phyloP scores from a whole-genome alignment of 2,329 filamentous ascomycete species.

The Helicocarpus griseus region DNA sequence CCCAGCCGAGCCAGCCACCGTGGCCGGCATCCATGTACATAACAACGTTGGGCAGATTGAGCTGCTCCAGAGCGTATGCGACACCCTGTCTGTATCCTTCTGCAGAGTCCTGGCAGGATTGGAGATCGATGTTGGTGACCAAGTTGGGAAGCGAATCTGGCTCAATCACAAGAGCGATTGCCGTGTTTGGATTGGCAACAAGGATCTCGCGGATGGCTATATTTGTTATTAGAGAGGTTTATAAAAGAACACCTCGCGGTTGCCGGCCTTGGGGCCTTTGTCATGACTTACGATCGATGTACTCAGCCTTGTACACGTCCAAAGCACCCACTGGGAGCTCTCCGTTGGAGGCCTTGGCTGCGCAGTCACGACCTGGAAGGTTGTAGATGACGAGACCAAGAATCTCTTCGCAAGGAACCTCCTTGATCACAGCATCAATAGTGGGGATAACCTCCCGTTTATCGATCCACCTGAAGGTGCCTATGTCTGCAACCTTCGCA shows the following conservation, averaged over 20 bases:
- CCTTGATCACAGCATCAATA: slow-evolving; percentile 19
- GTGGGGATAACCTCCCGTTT: slow-evolving; percentile 36
- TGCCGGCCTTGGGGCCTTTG: background rate
- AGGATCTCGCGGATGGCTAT: slow-evolving; percentile 41
- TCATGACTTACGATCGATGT: slow-evolving; percentile 36
- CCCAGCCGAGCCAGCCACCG: slow-evolving; percentile 56
- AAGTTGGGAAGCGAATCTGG: slow-evolving; percentile 55
- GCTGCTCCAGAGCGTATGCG: slow-evolving; percentile 27
- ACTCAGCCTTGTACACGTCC: slow-evolving; percentile 41
- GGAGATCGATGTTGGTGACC: slow-evolving; percentile 49
- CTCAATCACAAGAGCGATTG: slow-evolving; percentile 46
- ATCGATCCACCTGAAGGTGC: slow-evolving; percentile 46
- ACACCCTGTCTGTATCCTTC: slow-evolving; percentile 43
- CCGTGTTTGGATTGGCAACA: slow-evolving; percentile 43
- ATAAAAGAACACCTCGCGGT: background rate
- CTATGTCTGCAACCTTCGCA: slow-evolving; percentile 39
- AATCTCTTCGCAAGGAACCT: background rate
- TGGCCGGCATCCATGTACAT: slow-evolving; percentile 58
- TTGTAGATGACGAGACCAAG: slow-evolving; percentile 49
- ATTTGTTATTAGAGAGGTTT: background rate
- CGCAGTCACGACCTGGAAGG: slow-evolving; percentile 54
- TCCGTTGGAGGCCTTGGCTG: slow-evolving; percentile 54
- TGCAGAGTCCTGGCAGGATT: slow-evolving; percentile 46
- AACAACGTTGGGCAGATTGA: slow-evolving; percentile 49
- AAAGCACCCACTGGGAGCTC: slow-evolving; percentile 46